These are phyloP conservation scores for Basidioascus undulatus DNA, from an alignment of 768 basidiomycete species.

Conservation along the genomic window DNA sequence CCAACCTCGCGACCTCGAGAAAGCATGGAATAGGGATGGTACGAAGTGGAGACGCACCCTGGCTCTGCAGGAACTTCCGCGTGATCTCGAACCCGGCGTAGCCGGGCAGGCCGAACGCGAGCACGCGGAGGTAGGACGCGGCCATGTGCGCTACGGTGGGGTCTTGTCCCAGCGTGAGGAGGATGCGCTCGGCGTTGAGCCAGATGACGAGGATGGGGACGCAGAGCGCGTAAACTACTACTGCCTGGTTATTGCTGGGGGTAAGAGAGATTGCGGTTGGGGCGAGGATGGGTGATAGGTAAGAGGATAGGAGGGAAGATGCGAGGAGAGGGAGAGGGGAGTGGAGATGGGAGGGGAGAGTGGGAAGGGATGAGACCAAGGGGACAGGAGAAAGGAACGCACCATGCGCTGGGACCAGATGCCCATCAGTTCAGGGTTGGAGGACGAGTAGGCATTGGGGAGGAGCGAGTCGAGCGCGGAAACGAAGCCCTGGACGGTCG, in stretches of 20 bases:
- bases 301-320: background rate
- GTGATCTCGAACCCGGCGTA: slow-evolving; percentile 14
- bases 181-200: slow-evolving; percentile 56
- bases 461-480: slow-evolving; percentile 80
- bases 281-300: too few species aligned
- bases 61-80: slow-evolving; percentile 13
- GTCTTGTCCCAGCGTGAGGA: slow-evolving; percentile 28
- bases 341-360: too few species aligned
- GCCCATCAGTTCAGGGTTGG: slow-evolving; percentile 59
- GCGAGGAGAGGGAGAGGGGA: background rate
- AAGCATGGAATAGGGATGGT: slow-evolving; percentile 24
- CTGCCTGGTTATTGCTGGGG: too few species aligned
- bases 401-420: slow-evolving; percentile 78
- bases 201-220: slow-evolving; percentile 28
- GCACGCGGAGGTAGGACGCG: slow-evolving; percentile 8
- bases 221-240: slow-evolving; percentile 9
- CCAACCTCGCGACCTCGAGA: too few species aligned
- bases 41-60: slow-evolving; percentile 5
- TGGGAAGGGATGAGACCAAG: too few species aligned
- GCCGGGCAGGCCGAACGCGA: slow-evolving; percentile 11
- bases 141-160: slow-evolving; percentile 10
- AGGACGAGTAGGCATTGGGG: slow-evolving; percentile 82
- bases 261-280: too few species aligned
- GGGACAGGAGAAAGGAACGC: slow-evolving; percentile 21
- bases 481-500: slow-evolving; percentile 55